Evolutionary conservation across 2,329 filamentous ascomycete genomes (phyloP).

Genomic region (Leptoxyphium fumago): DNA sequence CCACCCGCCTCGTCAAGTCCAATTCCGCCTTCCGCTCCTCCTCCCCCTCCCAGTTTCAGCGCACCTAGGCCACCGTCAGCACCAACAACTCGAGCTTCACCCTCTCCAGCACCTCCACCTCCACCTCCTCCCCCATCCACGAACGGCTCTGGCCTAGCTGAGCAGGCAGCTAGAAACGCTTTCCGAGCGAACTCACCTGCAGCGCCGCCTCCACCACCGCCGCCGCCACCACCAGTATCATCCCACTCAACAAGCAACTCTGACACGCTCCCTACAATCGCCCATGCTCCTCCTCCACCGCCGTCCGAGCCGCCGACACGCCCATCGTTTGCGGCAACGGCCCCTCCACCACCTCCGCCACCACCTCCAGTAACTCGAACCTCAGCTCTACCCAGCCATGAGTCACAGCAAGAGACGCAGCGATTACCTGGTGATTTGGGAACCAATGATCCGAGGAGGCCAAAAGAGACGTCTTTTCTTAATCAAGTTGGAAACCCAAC

Average conservation of each 20-base stretch:
- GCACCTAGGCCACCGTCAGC: constrained; percentile 24
- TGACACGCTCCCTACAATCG: constrained; percentile 14
- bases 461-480: constrained; percentile 20
- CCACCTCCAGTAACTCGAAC: constrained; percentile 4
- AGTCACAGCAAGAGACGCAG: background rate
- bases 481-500: constrained; percentile 6
- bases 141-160: constrained; percentile 36
- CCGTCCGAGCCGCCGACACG: constrained; percentile 23
- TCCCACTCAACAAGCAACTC: background rate
- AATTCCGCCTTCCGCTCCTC: constrained; percentile 17
- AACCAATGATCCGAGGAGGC: constrained; percentile 13
- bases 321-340: constrained; percentile 8
- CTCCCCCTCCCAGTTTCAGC: constrained; percentile 20
- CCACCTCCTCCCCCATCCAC: constrained; percentile 40
- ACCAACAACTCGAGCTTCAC: constrained; percentile 52
- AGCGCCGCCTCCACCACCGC: constrained; percentile 25
- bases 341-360: constrained; percentile 6
- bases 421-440: background rate
- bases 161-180: constrained; percentile 44
- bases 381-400: constrained; percentile 3
- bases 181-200: constrained; percentile 29
- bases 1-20: constrained; percentile 18
- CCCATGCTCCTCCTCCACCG: constrained; percentile 16
- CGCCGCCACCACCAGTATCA: constrained; percentile 19
- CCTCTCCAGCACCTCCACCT: constrained; percentile 26